phyloP scores from a whole-genome alignment of 371 early-diverging fungal genomes.

The Haplosporangium sp. region DNA sequence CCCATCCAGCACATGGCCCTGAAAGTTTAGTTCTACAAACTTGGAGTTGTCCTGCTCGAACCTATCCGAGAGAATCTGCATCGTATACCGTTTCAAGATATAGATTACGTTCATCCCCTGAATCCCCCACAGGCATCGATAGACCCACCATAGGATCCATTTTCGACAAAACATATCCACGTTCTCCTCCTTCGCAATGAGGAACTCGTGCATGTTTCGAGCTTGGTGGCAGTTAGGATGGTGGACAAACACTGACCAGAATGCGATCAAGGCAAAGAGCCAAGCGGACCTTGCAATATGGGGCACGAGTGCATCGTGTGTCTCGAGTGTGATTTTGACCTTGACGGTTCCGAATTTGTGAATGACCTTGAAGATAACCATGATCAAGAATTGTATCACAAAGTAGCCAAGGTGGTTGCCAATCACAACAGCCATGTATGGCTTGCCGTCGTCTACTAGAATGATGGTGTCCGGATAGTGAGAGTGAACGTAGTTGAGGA shows the following conservation, averaged over 20 bases:
- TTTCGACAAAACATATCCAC: constrained; percentile 30
- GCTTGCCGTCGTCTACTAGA: constrained; percentile 23
- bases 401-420: constrained; percentile 34
- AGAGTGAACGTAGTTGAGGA: constrained; percentile 18
- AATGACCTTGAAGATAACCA: constrained; percentile 32
- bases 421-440: constrained; percentile 34
- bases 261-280: constrained; percentile 20
- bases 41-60: constrained; percentile 42
- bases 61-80: constrained; percentile 41
- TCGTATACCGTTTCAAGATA: constrained; percentile 35
- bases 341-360: constrained; percentile 26
- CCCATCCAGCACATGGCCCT: constrained; percentile 42
- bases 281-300: constrained; percentile 33
- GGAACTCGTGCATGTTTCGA: constrained; percentile 9
- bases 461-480: constrained; percentile 25
- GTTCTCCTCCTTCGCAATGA: constrained; percentile 3
- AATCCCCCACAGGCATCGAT: constrained; percentile 32
- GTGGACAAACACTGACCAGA: constrained; percentile 41
- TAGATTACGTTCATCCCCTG: constrained; percentile 45
- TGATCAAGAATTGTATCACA: constrained; percentile 34
- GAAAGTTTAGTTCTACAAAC: constrained; percentile 42
- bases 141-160: constrained; percentile 50
- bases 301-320: constrained; percentile 32
- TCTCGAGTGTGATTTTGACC: constrained; percentile 40
- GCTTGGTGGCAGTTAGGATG: constrained; percentile 24